Evolutionary conservation across 176 grass and related monocot genomes (phyloP).

Genomic region (Miscanthus lutarioriparius): DNA sequence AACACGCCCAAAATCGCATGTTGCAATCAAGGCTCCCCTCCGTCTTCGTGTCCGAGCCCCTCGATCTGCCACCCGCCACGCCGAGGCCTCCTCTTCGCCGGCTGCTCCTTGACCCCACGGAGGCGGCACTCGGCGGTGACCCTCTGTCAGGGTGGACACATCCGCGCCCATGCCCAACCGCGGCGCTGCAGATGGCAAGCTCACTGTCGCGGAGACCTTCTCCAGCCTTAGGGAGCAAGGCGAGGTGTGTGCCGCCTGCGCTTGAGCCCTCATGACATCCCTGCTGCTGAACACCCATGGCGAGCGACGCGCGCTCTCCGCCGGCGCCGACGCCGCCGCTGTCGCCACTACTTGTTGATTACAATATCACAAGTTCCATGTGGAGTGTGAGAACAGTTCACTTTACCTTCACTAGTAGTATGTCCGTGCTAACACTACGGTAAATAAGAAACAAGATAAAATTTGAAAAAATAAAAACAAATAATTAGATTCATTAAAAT

Average conservation of each 20-base stretch:
- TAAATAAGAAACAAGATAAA: no score
- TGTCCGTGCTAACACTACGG: no score
- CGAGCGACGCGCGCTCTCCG: no score
- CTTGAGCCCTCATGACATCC: neutral
- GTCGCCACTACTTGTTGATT: neutral
- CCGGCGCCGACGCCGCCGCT: no score
- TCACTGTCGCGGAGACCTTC: constrained; percentile 42
- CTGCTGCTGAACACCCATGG: no score
- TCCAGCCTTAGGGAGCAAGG: constrained; percentile 40
- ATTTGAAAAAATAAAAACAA: no score
- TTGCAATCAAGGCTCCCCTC: neutral
- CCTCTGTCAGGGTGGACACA: neutral
- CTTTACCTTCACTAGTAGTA: no score
- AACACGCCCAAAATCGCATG: neutral
- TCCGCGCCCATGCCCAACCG: neutral
- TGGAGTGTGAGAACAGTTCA: neutral
- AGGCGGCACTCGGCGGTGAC: neutral
- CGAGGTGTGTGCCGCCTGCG: constrained; percentile 15
- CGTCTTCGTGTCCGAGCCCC: neutral
- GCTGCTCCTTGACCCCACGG: neutral
- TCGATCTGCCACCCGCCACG: neutral
- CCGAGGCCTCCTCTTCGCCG: neutral
- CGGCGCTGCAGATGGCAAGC: neutral
- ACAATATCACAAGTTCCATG: neutral
- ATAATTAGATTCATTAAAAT: no score